Evolutionary conservation across 208 protist species (phyloP), one percentile per base, ranked within the genome.

Genomic region (Strigomonas oncopelti): DNA sequence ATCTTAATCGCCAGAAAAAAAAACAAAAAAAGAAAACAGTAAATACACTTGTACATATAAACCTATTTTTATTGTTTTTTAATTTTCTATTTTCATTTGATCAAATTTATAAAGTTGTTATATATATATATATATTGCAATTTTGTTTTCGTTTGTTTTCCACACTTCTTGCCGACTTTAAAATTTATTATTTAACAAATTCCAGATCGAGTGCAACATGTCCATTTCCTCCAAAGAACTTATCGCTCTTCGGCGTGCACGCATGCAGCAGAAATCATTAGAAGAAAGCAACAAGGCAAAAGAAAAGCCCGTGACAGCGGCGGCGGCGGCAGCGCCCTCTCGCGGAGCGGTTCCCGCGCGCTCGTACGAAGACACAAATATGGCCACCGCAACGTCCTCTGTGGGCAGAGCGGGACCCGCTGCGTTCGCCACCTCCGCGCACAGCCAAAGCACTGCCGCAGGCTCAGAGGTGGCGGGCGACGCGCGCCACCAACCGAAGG

Each of bases 201-300:
- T 25, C 38, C 7, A 14, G 28, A 38, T 46, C 1, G 38, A 0
- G 5, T 24, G 9, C n/a, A 65, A 59, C 36, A 95, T 95, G 90
- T 95, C 91, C 27, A 96, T 96, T 77, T 90, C 88, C 22, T 77
- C 69, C 51, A 84, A 90, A 34, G 86, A 96, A 69, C 76, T 96
- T 42, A 83, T 96, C 62, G 86, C 86, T 1, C 78, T 96, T 16
- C 88, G 91, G 34, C 87, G 88, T n/a, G 82, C 83, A 18, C 82
- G 91, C 61, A 67, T 86, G 51, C 67, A 80, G 52, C 69, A 91
- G 34, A 78, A 80, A 51, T 66, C 77, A 64, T 22, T 69, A 55
- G 54, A 71, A 72, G 53, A 77, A 56, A 53, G 20, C 13, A 38
- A 38, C 22, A 65, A 61, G 32, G 24, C 46, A 8, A 24, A 65